These are phyloP conservation scores for Paramecium caudatum DNA, from an alignment of 73 alveolate species.

Conservation along the genomic window DNA sequence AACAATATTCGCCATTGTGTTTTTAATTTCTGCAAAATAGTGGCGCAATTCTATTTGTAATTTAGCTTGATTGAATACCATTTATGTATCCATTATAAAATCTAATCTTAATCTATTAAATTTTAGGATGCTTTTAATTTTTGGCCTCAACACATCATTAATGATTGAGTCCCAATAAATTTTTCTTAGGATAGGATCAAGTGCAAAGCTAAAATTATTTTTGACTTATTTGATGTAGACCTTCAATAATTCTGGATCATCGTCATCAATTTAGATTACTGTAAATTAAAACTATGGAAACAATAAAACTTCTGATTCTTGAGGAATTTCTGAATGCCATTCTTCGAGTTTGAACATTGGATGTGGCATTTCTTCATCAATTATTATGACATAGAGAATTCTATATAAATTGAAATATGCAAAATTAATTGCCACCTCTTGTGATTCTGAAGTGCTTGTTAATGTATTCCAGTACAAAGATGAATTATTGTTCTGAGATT, in stretches of 20 bases:
- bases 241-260: neutral
- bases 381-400: neutral
- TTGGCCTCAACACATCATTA: too few species aligned
- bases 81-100: too few species aligned
- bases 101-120: too few species aligned
- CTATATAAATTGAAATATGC: neutral
- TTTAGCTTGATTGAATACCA: too few species aligned
- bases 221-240: neutral
- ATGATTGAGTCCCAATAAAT: neutral
- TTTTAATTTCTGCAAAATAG: too few species aligned
- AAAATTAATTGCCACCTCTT: neutral
- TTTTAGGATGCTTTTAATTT: too few species aligned
- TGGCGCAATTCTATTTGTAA: too few species aligned
- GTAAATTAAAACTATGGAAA: neutral
- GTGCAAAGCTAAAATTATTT: neutral
- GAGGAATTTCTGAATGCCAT: neutral
- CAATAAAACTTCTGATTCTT: neutral
- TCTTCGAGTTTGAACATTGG: neutral
- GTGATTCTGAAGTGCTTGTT: neutral
- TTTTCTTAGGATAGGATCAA: neutral
- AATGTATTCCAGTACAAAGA: slow-evolving; percentile 6
- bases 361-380: neutral
- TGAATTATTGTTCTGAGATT: neutral
- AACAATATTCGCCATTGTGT: too few species aligned
- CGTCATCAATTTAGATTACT: neutral